Base-by-base conservation (phyloP, 495 filamentous ascomycete genomes). In the Aspergillus indologenus region DNA sequence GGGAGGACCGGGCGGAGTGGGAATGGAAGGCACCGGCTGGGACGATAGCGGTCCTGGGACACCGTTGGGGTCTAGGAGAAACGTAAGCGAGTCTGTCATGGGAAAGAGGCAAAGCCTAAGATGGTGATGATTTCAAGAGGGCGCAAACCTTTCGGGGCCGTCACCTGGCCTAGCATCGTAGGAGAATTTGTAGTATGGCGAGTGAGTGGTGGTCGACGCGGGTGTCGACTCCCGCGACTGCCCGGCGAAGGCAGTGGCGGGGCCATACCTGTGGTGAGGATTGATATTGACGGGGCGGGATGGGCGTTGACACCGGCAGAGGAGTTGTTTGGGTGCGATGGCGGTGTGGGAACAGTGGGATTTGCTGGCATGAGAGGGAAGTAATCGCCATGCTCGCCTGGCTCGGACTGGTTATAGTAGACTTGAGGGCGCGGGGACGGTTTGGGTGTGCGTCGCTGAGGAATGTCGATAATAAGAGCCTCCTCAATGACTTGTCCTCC, bases 401-500 rank as follows among this genome's bases (percentile, higher is more conserved):
- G 90, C 44, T 92, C 87, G 43, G 79, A 61, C 31, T 78, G 59
- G 26, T 85, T 79, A 55, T 86, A 84, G 54, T 82, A 85, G n/a
- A 75, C 67, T 14, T 73, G 64, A 46, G 78, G 73, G 43, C 86
- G 78, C 11, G 90, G 90, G 18, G 91, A 96, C 18, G 90, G 86
- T 59, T 87, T 89, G 2, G 94, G 94, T 5, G 93, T 97, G 54
- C 89, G 85, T 46, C 89, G 85, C 44, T 80, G 74, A 4, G 92
- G 92, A 15, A 95, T 86, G 64, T 97, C 91, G 64, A 98, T 96
- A 54, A 98, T 65, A 55, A 98, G 76, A 5, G 94, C 95, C 69
- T 98, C 95, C 40, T 96, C 89, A 17, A 96, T 86, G 17, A 78
- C 83, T 75, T 98, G 94, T 0, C 93, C 93, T 12, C 88, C 91